These are phyloP conservation scores for Gossypium sturtianum DNA, from an alignment of 345 rosid genomes.

Conservation along the genomic window DNA sequence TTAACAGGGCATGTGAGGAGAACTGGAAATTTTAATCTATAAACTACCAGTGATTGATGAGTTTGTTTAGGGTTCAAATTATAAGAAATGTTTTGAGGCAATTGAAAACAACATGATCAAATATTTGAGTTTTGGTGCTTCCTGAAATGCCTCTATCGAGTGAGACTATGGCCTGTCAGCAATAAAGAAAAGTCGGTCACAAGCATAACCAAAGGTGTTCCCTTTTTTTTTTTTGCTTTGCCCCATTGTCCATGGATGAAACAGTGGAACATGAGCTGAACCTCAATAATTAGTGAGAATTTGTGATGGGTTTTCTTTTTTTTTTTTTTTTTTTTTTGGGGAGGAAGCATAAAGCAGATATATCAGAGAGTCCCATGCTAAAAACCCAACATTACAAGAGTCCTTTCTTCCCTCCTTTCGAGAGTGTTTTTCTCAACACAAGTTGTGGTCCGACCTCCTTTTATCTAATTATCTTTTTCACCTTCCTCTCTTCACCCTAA, in stretches of 20 bases:
- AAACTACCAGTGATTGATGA: background rate
- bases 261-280: slow-evolving; percentile 30
- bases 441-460: slow-evolving; percentile 32
- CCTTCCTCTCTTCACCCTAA: too few relatives aligned
- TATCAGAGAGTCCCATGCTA: slow-evolving; percentile 55
- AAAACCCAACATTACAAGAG: slow-evolving; percentile 27
- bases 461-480: background rate
- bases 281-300: slow-evolving; percentile 40
- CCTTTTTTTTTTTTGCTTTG: background rate
- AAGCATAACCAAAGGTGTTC: slow-evolving; percentile 7
- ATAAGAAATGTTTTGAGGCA: background rate
- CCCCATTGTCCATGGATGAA: slow-evolving; percentile 12
- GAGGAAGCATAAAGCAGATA: slow-evolving; percentile 23
- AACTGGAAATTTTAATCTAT: background rate
- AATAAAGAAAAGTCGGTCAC: slow-evolving; percentile 20
- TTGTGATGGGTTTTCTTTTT: slow-evolving; percentile 14
- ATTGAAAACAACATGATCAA: background rate
- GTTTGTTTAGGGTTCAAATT: background rate
- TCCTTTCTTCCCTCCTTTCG: slow-evolving; percentile 7
- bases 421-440: slow-evolving; percentile 10
- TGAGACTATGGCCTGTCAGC: slow-evolving; percentile 8
- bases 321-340: background rate
- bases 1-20: background rate
- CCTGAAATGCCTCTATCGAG: slow-evolving; percentile 4
- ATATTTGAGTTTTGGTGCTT: background rate